These are phyloP conservation scores for Neonectria punicea DNA, from an alignment of 2,329 filamentous ascomycete species.

Conservation along the genomic window DNA sequence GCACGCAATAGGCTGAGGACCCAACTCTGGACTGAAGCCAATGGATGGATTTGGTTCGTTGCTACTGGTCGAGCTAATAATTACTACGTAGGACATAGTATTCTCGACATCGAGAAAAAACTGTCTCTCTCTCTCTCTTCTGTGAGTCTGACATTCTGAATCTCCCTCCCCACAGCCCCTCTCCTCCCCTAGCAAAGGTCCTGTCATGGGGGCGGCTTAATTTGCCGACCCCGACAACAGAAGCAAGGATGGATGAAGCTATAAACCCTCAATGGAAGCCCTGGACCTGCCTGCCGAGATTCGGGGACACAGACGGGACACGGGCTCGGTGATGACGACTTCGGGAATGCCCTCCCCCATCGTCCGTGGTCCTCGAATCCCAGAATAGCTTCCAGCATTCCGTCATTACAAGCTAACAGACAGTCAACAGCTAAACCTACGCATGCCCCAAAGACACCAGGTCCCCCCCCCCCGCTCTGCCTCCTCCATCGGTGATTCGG, in stretches of 20 bases:
- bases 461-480: background rate
- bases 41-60: conserved; percentile 12
- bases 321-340: conserved; percentile 25
- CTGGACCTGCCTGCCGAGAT: no score
- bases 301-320: background rate
- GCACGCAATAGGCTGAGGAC: conserved; percentile 28
- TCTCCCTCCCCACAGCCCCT: conserved; percentile 13
- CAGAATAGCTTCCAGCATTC: conserved; percentile 21
- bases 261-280: no score
- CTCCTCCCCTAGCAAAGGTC: background rate
- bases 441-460: background rate
- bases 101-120: no score
- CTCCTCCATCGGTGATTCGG: background rate
- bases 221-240: conserved; percentile 6
- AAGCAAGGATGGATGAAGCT: conserved; percentile 3
- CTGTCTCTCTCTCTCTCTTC: background rate
- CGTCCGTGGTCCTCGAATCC: background rate
- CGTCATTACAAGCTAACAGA: conserved; percentile 21
- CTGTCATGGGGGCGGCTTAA: background rate
- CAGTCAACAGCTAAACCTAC: background rate
- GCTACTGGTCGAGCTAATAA: conserved; percentile 1
- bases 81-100: no score
- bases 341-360: conserved; percentile 6
- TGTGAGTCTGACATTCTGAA: conserved; percentile 13
- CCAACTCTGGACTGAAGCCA: conserved; percentile 29